A percentile compares a stretch with the other conserved stretches of the same genome.
Evolutionary conservation across 495 filamentous ascomycete species (phyloP).

Genomic region (Terfezia boudieri): DNA sequence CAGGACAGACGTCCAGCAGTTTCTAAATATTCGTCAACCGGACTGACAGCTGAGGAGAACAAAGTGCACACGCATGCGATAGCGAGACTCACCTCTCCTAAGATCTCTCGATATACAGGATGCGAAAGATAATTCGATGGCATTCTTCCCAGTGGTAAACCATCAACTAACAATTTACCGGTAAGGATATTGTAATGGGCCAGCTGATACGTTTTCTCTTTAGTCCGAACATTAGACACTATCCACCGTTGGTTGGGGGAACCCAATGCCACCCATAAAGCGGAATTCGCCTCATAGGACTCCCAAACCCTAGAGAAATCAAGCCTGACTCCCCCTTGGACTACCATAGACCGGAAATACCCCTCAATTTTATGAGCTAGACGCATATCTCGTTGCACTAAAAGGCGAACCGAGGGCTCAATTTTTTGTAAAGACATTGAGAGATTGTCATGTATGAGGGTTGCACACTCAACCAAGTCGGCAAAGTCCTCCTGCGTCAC

Average conservation of each 20-base stretch:
- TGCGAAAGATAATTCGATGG: conserved; percentile 27
- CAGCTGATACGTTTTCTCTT: not conserved
- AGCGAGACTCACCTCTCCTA: not conserved
- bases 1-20: not conserved
- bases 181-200: conserved; percentile 34
- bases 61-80: too few species aligned
- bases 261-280: too few species aligned
- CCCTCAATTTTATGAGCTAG: not conserved
- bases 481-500: conserved; percentile 17
- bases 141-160: conserved; percentile 27
- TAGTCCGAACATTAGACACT: not conserved
- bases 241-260: not conserved
- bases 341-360: not conserved
- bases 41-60: too few species aligned
- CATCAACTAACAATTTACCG: conserved; percentile 34
- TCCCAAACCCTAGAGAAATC: not conserved
- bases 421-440: conserved; percentile 2
- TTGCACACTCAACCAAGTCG: conserved; percentile 22
- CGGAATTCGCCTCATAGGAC: not conserved
- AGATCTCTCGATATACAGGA: conserved; percentile 5
- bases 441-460: conserved; percentile 19
- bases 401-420: not conserved
- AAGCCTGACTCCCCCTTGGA: not conserved
- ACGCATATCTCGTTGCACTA: not conserved
- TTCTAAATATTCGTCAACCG: not conserved